These are phyloP conservation scores for Borovskyia barvae DNA, from an alignment of 208 protist genomes.

Conservation along the genomic window DNA sequence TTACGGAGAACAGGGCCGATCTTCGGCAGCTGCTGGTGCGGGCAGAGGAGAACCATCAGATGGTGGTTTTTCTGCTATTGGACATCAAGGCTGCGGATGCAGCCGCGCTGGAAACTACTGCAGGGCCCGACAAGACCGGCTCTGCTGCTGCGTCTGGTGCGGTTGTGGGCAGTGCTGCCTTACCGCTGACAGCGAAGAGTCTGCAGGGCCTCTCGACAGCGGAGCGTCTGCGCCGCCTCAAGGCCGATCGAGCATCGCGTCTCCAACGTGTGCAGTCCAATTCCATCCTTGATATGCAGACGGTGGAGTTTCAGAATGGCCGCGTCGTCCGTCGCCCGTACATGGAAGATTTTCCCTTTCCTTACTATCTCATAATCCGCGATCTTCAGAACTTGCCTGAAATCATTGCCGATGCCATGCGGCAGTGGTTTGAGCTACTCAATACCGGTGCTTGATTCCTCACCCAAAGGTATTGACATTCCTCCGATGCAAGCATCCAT, in stretches of 20 bases:
- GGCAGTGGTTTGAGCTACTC: constrained; percentile 98
- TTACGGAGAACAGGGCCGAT: constrained; percentile 86
- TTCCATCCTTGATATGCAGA: constrained; percentile 90
- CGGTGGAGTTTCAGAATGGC: constrained; percentile 81
- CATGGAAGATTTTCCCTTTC: constrained; percentile 99
- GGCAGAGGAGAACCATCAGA: constrained; percentile 91
- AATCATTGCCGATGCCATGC: constrained; percentile 97
- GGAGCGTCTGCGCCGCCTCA: constrained; percentile 82
- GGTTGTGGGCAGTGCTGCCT: background rate
- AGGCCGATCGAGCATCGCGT: constrained; percentile 77
- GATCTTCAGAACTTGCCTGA: constrained; percentile 96
- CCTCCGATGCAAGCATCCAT: too few relatives aligned
- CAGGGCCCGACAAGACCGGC: background rate
- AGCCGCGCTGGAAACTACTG: background rate
- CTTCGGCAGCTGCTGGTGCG: constrained; percentile 80
- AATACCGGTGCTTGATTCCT: constrained; percentile 56
- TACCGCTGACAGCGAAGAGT: constrained; percentile 39
- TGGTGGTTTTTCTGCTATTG: constrained; percentile 96
- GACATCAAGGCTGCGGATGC: constrained; percentile 74
- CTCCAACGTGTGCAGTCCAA: constrained; percentile 85
- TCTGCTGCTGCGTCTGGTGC: background rate
- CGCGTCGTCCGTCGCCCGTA: constrained; percentile 91
- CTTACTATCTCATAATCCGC: constrained; percentile 99
- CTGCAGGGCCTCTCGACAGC: constrained; percentile 70
- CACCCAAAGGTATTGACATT: too few relatives aligned